Percentiles rank a stretch among this genome's conserved stretches.
Conservation (phyloP, 2,329 filamentous ascomycete genomes). For the Colletotrichum sp. region DNA sequence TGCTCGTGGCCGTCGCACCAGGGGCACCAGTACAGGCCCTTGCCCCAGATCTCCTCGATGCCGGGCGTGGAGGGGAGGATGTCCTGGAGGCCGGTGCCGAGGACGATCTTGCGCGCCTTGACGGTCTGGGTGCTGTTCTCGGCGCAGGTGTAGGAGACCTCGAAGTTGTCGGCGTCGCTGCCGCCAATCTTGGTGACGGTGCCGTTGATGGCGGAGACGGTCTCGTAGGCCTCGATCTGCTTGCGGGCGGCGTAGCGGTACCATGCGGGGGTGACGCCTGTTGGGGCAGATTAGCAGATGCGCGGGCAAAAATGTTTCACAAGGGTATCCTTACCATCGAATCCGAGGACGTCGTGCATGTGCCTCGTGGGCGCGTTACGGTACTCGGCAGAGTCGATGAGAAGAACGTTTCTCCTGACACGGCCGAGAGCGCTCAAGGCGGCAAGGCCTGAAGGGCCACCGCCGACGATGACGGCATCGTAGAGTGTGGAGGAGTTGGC, state of each 20-base stretch:
- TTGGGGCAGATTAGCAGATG: not conserved
- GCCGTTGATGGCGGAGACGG: slow-evolving; percentile 27
- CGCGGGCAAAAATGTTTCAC: not conserved
- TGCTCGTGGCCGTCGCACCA: slow-evolving; percentile 71
- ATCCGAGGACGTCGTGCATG: slow-evolving; percentile 67
- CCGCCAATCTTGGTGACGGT: slow-evolving; percentile 51
- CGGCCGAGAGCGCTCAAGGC: slow-evolving; percentile 63
- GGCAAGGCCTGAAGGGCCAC: slow-evolving; percentile 60
- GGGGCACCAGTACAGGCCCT: slow-evolving; percentile 66
- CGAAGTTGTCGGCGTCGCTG: slow-evolving; percentile 50
- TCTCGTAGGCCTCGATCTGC: slow-evolving; percentile 40
- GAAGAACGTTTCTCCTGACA: slow-evolving; percentile 56
- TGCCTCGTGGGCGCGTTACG: slow-evolving; percentile 61
- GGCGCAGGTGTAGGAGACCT: slow-evolving; percentile 32
- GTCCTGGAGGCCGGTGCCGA: slow-evolving; percentile 63
- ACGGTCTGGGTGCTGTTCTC: slow-evolving; percentile 32
- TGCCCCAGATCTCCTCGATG: slow-evolving; percentile 58
- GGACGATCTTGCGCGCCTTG: slow-evolving; percentile 58
- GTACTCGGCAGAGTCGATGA: slow-evolving; percentile 65
- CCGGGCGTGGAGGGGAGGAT: slow-evolving; percentile 61
- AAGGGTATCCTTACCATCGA: slow-evolving; percentile 51
- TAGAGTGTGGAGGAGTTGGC: slow-evolving; percentile 32
- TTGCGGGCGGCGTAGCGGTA: slow-evolving; percentile 59
- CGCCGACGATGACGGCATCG: slow-evolving; percentile 63
- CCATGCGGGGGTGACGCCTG: slow-evolving; percentile 58